phyloP scores from a whole-genome alignment of 805 yeast genomes.

The Candida rishiriensis region DNA sequence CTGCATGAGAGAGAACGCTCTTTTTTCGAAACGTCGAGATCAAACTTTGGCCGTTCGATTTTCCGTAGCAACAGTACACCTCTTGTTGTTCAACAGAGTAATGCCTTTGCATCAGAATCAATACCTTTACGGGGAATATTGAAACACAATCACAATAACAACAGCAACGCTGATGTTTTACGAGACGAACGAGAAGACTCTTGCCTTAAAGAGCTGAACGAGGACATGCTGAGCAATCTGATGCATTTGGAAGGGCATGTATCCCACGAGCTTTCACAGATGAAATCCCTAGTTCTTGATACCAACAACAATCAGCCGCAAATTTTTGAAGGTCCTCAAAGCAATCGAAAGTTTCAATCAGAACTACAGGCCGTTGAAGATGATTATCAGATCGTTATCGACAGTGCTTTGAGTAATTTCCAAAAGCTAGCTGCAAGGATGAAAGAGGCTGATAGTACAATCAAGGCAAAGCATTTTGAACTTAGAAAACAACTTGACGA shows the following conservation, averaged over 20 bases:
- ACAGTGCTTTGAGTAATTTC: no score
- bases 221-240: no score
- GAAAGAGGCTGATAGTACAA: slow-evolving; percentile 12
- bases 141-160: background rate
- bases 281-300: no score
- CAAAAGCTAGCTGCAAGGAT: background rate
- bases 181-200: no score
- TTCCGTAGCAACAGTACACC: slow-evolving; percentile 1
- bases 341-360: no score
- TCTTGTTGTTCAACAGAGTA: background rate
- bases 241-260: no score
- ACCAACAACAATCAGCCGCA: no score
- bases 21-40: background rate
- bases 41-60: background rate
- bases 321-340: no score
- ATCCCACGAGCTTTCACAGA: no score
- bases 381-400: no score
- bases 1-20: background rate
- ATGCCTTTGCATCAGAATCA: background rate
- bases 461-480: slow-evolving; percentile 8
- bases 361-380: no score
- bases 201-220: no score
- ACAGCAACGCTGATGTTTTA: background rate
- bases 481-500: slow-evolving; percentile 11
- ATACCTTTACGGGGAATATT: background rate